These are phyloP conservation scores for Aspergillus piperis DNA, from an alignment of 2,329 filamentous ascomycete genomes.

Conservation along the genomic window DNA sequence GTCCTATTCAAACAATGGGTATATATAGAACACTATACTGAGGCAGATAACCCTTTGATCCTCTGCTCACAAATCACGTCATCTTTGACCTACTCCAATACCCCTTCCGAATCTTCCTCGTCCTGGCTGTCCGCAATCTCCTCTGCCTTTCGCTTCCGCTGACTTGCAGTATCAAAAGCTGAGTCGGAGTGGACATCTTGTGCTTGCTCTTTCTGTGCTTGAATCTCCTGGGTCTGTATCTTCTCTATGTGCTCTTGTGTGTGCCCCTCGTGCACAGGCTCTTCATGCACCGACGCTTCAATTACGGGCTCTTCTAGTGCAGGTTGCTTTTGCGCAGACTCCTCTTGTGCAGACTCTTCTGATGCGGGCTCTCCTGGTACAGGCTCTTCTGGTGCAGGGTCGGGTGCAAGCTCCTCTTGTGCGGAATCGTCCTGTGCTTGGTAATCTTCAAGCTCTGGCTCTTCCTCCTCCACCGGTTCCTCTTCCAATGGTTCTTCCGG, in stretches of 20 bases:
- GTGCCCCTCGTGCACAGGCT: background rate
- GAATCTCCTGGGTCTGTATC: slow-evolving; percentile 8
- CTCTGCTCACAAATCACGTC: slow-evolving; percentile 18
- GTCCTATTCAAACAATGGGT: background rate
- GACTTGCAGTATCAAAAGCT: slow-evolving; percentile 12
- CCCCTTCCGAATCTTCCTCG: slow-evolving; percentile 38
- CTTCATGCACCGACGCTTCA: no score
- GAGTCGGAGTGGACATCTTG: slow-evolving; percentile 11
- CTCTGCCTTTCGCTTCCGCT: slow-evolving; percentile 46
- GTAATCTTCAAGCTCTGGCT: background rate
- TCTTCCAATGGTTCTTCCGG: no score
- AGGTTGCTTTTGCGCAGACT: background rate
- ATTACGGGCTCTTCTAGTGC: background rate
- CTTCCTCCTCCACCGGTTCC: background rate
- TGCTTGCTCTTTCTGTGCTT: slow-evolving; percentile 9
- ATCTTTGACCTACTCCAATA: slow-evolving; percentile 32
- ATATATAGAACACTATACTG: background rate
- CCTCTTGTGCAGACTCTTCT: background rate
- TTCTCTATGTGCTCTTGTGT: background rate
- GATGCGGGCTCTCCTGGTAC: background rate
- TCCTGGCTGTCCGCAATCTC: slow-evolving; percentile 50
- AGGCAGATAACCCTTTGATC: background rate
- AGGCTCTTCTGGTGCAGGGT: background rate
- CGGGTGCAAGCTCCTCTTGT: background rate
- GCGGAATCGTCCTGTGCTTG: background rate